A percentile compares a stretch with the other conserved stretches of the same genome.
These are phyloP conservation scores for Ramalina peruviana DNA, from an alignment of 495 filamentous ascomycete genomes.

Conservation along the genomic window DNA sequence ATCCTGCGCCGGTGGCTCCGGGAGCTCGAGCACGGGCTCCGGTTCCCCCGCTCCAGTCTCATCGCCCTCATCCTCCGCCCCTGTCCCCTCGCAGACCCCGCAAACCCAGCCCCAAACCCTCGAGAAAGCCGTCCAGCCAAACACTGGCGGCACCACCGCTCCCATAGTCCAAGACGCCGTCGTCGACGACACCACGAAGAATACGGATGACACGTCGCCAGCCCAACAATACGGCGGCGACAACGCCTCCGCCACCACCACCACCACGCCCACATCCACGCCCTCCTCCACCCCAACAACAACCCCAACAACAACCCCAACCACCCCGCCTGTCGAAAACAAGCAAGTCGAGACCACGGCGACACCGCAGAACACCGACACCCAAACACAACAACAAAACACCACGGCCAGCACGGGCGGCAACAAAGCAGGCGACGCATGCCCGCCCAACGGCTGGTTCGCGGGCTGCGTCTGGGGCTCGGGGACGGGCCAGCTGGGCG, in stretches of 20 bases:
- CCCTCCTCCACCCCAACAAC: neutral
- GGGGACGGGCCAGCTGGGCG: neutral
- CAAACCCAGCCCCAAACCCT: neutral
- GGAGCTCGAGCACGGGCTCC: neutral
- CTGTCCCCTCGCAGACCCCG: neutral
- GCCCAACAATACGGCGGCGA: neutral
- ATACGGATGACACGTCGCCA: neutral
- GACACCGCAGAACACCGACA: neutral
- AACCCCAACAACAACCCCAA: neutral
- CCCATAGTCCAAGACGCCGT: neutral
- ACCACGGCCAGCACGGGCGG: neutral
- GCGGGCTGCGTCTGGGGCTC: neutral
- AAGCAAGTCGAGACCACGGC: neutral
- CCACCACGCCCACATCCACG: neutral
- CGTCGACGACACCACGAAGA: too few species aligned
- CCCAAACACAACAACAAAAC: neutral
- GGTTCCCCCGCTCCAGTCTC: neutral
- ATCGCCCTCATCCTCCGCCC: neutral
- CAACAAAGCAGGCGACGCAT: neutral
- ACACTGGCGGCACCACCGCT: neutral
- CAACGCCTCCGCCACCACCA: neutral
- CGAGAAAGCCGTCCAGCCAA: neutral
- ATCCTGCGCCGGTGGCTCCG: constrained; percentile 2
- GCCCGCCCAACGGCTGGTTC: neutral
- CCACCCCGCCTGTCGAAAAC: neutral